phyloP scores from a whole-genome alignment of 345 rosid genomes.

The Barbarea vulgaris region DNA sequence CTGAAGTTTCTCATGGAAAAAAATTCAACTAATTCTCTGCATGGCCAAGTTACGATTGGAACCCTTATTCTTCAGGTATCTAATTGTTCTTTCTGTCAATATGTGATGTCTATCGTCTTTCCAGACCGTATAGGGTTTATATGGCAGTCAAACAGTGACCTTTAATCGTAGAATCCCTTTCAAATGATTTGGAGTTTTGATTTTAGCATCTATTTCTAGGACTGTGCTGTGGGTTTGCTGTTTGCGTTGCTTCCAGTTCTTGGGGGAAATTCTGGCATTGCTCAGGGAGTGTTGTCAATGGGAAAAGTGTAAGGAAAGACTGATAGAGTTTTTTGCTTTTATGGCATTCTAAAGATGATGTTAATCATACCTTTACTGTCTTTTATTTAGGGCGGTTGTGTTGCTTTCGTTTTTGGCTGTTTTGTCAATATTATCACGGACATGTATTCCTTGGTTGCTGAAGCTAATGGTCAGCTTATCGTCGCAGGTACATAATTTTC shows the following conservation, averaged over 20 bases:
- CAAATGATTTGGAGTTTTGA: conserved; percentile 27
- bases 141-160: conserved; percentile 3
- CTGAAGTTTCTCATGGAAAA: conserved; percentile 91
- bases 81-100: conserved; percentile 16
- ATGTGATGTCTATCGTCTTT: conserved; percentile 13
- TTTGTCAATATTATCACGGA: conserved; percentile 68
- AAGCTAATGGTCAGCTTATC: conserved; percentile 89
- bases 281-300: conserved; percentile 81
- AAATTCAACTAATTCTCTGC: conserved; percentile 67
- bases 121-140: background rate
- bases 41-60: conserved; percentile 89
- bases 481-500: conserved; percentile 57
- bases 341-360: conserved; percentile 8
- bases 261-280: conserved; percentile 78
- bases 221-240: conserved; percentile 91
- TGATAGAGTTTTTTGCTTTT: background rate
- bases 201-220: conserved; percentile 49
- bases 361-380: background rate
- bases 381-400: conserved; percentile 58
- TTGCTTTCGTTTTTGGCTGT: conserved; percentile 72
- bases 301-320: conserved; percentile 70
- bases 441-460: conserved; percentile 81
- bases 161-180: background rate
- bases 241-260: conserved; percentile 94
- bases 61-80: conserved; percentile 88